Evolutionary conservation across 768 basidiomycete species (phyloP).

Genomic region (Hebeloma cylindrosporum): DNA sequence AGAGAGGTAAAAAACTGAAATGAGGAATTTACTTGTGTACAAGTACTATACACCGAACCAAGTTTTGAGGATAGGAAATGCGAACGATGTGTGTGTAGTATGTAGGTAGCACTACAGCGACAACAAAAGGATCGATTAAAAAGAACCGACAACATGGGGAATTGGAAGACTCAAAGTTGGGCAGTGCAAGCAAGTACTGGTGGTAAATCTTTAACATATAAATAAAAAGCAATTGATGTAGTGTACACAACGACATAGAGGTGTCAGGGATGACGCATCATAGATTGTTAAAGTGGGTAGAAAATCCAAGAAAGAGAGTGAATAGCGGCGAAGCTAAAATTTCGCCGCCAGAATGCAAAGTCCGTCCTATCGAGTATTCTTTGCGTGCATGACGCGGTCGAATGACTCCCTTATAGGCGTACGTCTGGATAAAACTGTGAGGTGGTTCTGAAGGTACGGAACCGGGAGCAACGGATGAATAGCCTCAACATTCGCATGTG

Average conservation of each 20-base stretch:
- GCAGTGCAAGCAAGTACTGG: conserved; percentile 2
- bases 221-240: conserved; percentile 11
- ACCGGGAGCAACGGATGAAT: conserved; percentile 72
- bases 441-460: conserved; percentile 69
- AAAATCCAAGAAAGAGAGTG: neutral
- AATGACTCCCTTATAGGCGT: conserved; percentile 70
- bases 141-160: neutral
- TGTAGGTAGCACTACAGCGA: neutral
- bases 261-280: conserved; percentile 16
- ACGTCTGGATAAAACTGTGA: conserved; percentile 64
- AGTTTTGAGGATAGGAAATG: too few species aligned
- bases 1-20: too few species aligned
- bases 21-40: too few species aligned
- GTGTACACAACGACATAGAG: conserved; percentile 5
- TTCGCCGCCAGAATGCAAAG: neutral
- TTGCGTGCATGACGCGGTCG: conserved; percentile 64
- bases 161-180: too few species aligned
- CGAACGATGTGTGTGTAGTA: too few species aligned
- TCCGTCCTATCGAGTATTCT: conserved; percentile 35
- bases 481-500: conserved; percentile 52
- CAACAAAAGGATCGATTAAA: neutral
- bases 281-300: conserved; percentile 2
- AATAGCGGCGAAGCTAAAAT: neutral
- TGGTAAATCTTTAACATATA: conserved; percentile 16
- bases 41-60: too few species aligned